Evolutionary conservation across 768 basidiomycete genomes (phyloP).

Genomic region (Pulveroboletus sp.): DNA sequence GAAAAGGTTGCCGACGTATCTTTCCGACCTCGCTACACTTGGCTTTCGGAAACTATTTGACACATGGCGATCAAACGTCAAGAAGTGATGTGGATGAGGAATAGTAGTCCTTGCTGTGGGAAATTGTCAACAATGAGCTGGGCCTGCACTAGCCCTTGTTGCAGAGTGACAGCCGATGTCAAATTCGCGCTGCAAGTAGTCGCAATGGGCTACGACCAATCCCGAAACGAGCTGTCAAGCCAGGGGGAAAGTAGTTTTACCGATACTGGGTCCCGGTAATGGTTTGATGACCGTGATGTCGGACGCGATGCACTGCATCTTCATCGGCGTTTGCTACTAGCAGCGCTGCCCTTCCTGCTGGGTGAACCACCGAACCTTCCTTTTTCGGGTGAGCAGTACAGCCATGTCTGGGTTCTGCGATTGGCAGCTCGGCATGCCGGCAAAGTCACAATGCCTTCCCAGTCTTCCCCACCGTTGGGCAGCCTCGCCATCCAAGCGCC

Average conservation of each 20-base stretch:
- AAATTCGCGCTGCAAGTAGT: slow-evolving; percentile 14
- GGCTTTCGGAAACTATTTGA: slow-evolving; percentile 14
- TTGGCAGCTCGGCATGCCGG: slow-evolving; percentile 29
- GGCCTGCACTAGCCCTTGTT: slow-evolving; percentile 12
- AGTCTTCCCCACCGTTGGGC: slow-evolving; percentile 50
- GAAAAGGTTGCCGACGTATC: slow-evolving; percentile 12
- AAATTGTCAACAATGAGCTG: slow-evolving; percentile 26
- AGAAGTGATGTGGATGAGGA: slow-evolving; percentile 6
- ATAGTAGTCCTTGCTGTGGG: slow-evolving; percentile 10
- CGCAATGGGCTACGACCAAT: slow-evolving; percentile 4
- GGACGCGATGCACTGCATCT: background rate
- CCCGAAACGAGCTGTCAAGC: slow-evolving; percentile 26
- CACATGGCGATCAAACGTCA: slow-evolving; percentile 29
- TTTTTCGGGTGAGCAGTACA: slow-evolving; percentile 17
- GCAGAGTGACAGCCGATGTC: slow-evolving; percentile 24
- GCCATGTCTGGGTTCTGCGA: slow-evolving; percentile 18
- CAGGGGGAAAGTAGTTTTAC: background rate
- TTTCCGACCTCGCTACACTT: slow-evolving; percentile 19
- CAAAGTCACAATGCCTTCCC: slow-evolving; percentile 37
- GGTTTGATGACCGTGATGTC: background rate
- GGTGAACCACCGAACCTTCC: slow-evolving; percentile 30
- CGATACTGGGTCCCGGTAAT: background rate
- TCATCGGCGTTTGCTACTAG: background rate
- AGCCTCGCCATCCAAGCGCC: slow-evolving; percentile 70
- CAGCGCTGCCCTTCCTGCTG: background rate